phyloP scores from a whole-genome alignment of 768 basidiomycete genomes.

The Sarcodon aspratus region DNA sequence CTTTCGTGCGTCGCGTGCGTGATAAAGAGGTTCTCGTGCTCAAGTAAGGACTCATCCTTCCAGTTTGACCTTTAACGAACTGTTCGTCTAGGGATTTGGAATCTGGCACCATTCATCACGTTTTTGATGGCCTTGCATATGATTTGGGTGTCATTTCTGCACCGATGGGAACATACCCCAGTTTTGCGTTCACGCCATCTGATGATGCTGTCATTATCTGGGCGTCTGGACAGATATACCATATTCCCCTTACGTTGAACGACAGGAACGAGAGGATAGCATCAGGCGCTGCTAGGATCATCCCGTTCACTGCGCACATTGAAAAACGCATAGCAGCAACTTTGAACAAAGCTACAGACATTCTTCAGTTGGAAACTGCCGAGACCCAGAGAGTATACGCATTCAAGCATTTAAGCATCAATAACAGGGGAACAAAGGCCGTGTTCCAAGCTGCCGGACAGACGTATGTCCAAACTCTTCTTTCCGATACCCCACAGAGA shows the following conservation, averaged over 20 bases:
- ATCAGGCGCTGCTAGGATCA: slow-evolving; percentile 29
- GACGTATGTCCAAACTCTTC: slow-evolving; percentile 37
- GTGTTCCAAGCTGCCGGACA: slow-evolving; percentile 62
- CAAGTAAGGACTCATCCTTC: slow-evolving; percentile 32
- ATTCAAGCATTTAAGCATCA: slow-evolving; percentile 48
- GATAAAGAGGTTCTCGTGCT: slow-evolving; percentile 66
- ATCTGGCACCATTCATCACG: slow-evolving; percentile 51
- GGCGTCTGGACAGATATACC: slow-evolving; percentile 63
- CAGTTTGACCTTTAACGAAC: neutral
- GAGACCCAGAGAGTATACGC: slow-evolving; percentile 46
- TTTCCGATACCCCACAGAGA: slow-evolving; percentile 18
- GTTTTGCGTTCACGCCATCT: slow-evolving; percentile 55
- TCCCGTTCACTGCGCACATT: slow-evolving; percentile 53
- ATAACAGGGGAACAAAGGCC: slow-evolving; percentile 38
- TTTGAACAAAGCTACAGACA: slow-evolving; percentile 30
- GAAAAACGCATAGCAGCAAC: slow-evolving; percentile 58
- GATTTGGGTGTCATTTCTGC: slow-evolving; percentile 54
- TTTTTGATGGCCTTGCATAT: slow-evolving; percentile 62
- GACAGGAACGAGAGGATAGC: slow-evolving; percentile 38
- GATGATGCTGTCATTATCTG: slow-evolving; percentile 57
- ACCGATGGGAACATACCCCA: slow-evolving; percentile 74
- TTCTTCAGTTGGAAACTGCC: slow-evolving; percentile 41
- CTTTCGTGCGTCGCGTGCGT: slow-evolving; percentile 62
- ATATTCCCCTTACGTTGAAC: slow-evolving; percentile 45
- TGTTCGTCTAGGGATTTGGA: slow-evolving; percentile 40